Percentiles rank a stretch among this genome's conserved stretches.
Evolutionary conservation across 2,329 filamentous ascomycete species (phyloP).

Genomic region (Cercospora beticola): DNA sequence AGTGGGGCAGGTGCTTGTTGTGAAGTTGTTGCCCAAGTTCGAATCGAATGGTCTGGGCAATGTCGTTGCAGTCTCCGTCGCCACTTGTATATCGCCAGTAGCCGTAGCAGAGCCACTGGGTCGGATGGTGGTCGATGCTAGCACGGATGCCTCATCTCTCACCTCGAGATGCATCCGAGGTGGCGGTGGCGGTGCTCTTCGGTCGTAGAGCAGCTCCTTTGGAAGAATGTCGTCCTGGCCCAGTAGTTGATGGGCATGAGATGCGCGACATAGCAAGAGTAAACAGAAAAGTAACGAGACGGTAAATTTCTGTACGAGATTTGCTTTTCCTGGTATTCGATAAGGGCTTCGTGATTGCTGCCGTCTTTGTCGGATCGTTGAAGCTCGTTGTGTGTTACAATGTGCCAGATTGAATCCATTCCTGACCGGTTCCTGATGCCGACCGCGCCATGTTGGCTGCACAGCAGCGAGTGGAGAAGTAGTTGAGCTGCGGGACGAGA

Average conservation of each 20-base stretch:
- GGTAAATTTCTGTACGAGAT: slow-evolving; percentile 9
- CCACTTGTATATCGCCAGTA: slow-evolving; percentile 24
- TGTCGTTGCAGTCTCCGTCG: slow-evolving; percentile 22
- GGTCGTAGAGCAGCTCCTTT: slow-evolving; percentile 32
- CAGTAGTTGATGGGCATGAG: slow-evolving; percentile 23
- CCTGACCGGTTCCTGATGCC: slow-evolving; percentile 23
- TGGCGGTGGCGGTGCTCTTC: slow-evolving; percentile 28
- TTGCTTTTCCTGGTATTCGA: background rate
- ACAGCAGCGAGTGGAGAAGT: slow-evolving; percentile 27
- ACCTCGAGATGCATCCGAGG: slow-evolving; percentile 28
- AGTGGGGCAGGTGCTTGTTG: slow-evolving; percentile 55
- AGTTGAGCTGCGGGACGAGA: slow-evolving; percentile 32
- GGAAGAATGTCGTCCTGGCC: slow-evolving; percentile 19
- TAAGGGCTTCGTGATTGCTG: slow-evolving; percentile 15
- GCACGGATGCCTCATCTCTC: slow-evolving; percentile 25
- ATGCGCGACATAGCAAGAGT: slow-evolving; percentile 26
- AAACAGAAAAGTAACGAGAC: slow-evolving; percentile 26
- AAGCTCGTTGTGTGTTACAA: slow-evolving; percentile 26
- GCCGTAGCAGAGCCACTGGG: slow-evolving; percentile 23
- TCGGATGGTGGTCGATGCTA: slow-evolving; percentile 19
- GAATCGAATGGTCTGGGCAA: slow-evolving; percentile 50
- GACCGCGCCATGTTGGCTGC: slow-evolving; percentile 8
- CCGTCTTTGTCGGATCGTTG: slow-evolving; percentile 16
- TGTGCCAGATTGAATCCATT: slow-evolving; percentile 26
- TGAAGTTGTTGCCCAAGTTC: slow-evolving; percentile 54